These are phyloP conservation scores for Populus pruinosa DNA, from an alignment of 345 rosid species.

Conservation along the genomic window DNA sequence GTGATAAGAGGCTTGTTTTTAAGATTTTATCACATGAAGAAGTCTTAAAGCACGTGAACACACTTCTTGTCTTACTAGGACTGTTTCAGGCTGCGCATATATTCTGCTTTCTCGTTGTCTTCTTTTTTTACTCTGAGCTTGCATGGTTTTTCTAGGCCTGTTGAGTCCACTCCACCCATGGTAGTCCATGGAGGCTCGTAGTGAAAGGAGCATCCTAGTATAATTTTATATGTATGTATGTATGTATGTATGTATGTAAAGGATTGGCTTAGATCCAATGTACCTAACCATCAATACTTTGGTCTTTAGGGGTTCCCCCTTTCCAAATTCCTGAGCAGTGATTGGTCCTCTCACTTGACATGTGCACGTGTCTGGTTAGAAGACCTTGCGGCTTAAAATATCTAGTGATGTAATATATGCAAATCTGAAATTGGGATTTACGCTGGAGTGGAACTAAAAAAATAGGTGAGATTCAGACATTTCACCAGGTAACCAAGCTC, in stretches of 20 bases:
- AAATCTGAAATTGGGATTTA: neutral
- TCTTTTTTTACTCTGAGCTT: neutral
- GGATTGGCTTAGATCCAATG: neutral
- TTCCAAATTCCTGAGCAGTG: neutral
- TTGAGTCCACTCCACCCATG: neutral
- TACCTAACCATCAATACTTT: neutral
- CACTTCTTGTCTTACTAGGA: neutral
- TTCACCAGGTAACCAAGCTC: neutral
- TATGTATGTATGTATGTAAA: no score
- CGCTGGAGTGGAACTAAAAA: neutral
- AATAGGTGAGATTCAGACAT: neutral
- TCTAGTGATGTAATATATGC: neutral
- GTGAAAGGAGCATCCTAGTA: neutral
- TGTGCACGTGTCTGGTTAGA: neutral
- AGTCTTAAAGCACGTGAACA: neutral
- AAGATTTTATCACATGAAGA: neutral
- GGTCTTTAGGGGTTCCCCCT: neutral
- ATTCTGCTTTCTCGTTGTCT: neutral
- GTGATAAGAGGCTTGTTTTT: neutral
- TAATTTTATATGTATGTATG: no score
- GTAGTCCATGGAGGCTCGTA: no score
- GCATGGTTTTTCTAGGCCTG: neutral
- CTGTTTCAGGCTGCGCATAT: neutral
- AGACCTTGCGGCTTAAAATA: neutral
- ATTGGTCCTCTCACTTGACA: neutral